These are phyloP conservation scores for Macadamia integrifolia DNA, from an alignment of 164 flowering plant genomes.

Conservation along the genomic window DNA sequence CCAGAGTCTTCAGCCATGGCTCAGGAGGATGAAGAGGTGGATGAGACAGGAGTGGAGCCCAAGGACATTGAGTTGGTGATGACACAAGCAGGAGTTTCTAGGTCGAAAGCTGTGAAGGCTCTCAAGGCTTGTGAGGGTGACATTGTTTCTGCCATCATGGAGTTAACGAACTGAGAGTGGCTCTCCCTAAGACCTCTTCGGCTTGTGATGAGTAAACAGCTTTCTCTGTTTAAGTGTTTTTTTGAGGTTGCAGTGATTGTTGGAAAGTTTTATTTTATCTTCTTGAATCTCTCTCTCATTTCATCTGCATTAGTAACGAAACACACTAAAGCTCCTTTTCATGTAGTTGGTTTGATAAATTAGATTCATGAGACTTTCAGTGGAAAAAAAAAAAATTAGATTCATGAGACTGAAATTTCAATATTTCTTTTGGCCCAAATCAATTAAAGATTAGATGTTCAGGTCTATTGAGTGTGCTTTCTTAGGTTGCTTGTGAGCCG, in stretches of 20 bases:
- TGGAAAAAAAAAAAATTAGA: no score
- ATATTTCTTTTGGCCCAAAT: no score
- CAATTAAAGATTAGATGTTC: no score
- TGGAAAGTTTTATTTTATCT: background rate
- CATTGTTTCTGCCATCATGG: constrained; percentile 37
- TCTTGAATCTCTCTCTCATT: background rate
- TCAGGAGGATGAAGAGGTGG: constrained; percentile 35
- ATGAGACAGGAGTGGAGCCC: constrained; percentile 35
- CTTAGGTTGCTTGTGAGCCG: no score
- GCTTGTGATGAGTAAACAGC: background rate
- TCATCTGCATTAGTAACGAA: constrained; percentile 8
- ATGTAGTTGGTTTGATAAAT: no score
- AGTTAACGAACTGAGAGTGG: constrained; percentile 22
- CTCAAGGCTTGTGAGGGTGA: constrained; percentile 34
- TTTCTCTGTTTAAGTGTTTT: background rate
- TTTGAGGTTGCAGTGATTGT: background rate
- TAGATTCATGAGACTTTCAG: no score
- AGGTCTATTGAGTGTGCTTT: no score
- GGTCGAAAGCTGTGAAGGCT: constrained; percentile 35
- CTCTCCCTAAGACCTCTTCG: background rate
- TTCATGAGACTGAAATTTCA: no score
- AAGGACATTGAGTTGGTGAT: constrained; percentile 36
- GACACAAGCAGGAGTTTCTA: constrained; percentile 40
- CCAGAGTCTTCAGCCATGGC: constrained; percentile 27
- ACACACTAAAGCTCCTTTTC: no score